These are phyloP conservation scores for Leccinum subgranulosum DNA, from an alignment of 768 basidiomycete species.

Conservation along the genomic window DNA sequence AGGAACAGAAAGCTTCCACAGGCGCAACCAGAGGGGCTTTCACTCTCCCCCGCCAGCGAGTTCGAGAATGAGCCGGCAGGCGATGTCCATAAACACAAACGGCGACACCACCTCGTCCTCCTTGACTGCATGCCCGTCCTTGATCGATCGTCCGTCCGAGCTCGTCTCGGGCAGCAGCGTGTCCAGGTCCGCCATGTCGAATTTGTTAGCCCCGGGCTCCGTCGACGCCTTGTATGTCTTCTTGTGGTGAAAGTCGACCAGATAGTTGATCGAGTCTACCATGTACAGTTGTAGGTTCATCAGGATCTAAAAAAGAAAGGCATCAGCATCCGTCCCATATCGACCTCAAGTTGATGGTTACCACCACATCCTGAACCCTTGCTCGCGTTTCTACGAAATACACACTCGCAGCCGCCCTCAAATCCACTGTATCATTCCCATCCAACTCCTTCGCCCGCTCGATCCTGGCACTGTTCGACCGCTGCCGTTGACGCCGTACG, in stretches of 20 bases:
- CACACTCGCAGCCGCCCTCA: conserved; percentile 69
- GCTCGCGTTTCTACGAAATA: conserved; percentile 95
- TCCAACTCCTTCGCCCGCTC: conserved; percentile 64
- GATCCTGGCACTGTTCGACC: conserved; percentile 41
- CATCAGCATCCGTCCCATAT: not conserved
- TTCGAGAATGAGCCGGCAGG: conserved; percentile 90
- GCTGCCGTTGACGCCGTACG: conserved; percentile 31
- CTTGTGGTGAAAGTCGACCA: conserved; percentile 98
- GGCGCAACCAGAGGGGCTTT: not conserved
- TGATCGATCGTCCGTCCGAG: conserved; percentile 57
- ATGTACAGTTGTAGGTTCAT: conserved; percentile 98
- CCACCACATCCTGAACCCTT: conserved; percentile 87
- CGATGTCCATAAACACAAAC: conserved; percentile 96
- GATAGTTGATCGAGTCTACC: conserved; percentile 93
- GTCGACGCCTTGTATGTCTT: conserved; percentile 81
- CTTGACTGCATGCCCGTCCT: conserved; percentile 38
- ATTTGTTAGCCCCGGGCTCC: conserved; percentile 65
- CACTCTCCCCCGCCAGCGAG: conserved; percentile 69
- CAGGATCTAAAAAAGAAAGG: conserved; percentile 56
- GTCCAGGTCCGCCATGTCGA: conserved; percentile 52
- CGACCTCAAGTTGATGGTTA: conserved; percentile 27
- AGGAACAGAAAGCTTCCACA: not conserved
- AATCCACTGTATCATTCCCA: conserved; percentile 54
- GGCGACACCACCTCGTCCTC: conserved; percentile 76
- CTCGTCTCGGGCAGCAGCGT: conserved; percentile 41